These are phyloP conservation scores for Alternaria triticina DNA, from an alignment of 2,329 filamentous ascomycete species.

Conservation along the genomic window DNA sequence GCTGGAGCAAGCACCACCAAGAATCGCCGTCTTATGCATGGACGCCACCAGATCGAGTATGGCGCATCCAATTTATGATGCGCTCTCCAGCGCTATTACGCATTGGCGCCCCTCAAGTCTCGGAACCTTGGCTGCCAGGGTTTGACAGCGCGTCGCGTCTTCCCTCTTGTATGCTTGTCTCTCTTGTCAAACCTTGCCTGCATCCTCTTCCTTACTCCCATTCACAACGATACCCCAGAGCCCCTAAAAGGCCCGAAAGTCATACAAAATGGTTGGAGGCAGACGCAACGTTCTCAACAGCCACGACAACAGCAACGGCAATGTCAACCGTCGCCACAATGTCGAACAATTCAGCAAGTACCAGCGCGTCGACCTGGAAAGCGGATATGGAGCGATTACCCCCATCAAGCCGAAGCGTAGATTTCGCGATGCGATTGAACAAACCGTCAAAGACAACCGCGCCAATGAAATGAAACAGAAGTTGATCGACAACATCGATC, in stretches of 20 bases:
- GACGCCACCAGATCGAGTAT: slow-evolving; percentile 7
- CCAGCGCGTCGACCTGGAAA: slow-evolving; percentile 36
- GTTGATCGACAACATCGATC: slow-evolving; percentile 56
- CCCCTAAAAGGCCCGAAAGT: neutral
- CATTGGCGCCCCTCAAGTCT: neutral
- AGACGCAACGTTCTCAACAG: slow-evolving; percentile 24
- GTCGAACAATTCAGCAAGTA: slow-evolving; percentile 19
- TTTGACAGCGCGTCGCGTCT: slow-evolving; percentile 10
- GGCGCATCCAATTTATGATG: slow-evolving; percentile 19
- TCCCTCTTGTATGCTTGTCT: slow-evolving; percentile 4
- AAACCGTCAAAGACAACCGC: slow-evolving; percentile 54
- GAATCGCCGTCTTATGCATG: slow-evolving; percentile 15
- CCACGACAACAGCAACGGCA: slow-evolving; percentile 14
- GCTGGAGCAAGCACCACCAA: slow-evolving; percentile 17
- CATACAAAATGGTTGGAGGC: slow-evolving; percentile 30
- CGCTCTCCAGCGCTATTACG: slow-evolving; percentile 12
- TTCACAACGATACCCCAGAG: neutral
- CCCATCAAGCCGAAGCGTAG: slow-evolving; percentile 22
- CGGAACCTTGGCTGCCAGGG: slow-evolving; percentile 2
- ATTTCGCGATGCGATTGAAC: slow-evolving; percentile 58
- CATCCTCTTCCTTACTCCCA: neutral
- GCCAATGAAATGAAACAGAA: slow-evolving; percentile 57
- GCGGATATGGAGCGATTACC: slow-evolving; percentile 32
- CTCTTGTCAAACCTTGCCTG: neutral
- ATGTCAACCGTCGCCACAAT: slow-evolving; percentile 7